phyloP scores from a whole-genome alignment of 1,139 yeast species.

The Protomyces inundatus region DNA sequence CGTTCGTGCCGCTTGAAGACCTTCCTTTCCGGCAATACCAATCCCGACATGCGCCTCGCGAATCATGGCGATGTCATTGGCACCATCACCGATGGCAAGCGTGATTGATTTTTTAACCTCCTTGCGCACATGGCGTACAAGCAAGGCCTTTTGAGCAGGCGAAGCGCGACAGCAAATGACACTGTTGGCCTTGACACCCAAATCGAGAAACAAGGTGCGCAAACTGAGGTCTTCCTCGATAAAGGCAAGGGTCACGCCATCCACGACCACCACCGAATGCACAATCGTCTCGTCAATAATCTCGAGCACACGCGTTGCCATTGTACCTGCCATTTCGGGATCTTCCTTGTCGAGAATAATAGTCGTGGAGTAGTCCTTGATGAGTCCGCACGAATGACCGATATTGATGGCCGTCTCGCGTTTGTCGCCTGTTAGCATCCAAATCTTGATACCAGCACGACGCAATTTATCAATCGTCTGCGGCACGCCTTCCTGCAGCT shows the following conservation, averaged over 20 bases:
- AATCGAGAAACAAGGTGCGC: slow-evolving; percentile 69
- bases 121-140: slow-evolving; percentile 73
- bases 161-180: slow-evolving; percentile 95
- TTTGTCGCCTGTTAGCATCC: slow-evolving; percentile 99
- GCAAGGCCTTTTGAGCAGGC: slow-evolving; percentile 89
- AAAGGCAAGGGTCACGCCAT: slow-evolving; percentile 72
- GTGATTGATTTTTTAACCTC: slow-evolving; percentile 67
- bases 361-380: slow-evolving; percentile 87
- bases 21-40: slow-evolving; percentile 96
- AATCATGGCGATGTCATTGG: slow-evolving; percentile 98
- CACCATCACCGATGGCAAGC: slow-evolving; percentile 98
- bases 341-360: slow-evolving; percentile 62
- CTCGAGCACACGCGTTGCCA: slow-evolving; percentile 57
- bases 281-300: slow-evolving; percentile 70
- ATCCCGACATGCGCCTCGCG: slow-evolving; percentile 97
- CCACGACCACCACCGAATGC: slow-evolving; percentile 88
- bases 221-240: slow-evolving; percentile 69
- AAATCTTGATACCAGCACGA: slow-evolving; percentile 86
- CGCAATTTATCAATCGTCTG: slow-evolving; percentile 87
- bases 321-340: slow-evolving; percentile 44
- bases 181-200: slow-evolving; percentile 82
- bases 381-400: slow-evolving; percentile 88
- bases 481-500: slow-evolving; percentile 90
- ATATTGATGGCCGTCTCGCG: slow-evolving; percentile 96
- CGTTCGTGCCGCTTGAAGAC: slow-evolving; percentile 90